Evolutionary conservation across 1,139 yeast species (phyloP), one percentile per base, ranked within the genome.

Genomic region (Debaryomycetaceae sp.): DNA sequence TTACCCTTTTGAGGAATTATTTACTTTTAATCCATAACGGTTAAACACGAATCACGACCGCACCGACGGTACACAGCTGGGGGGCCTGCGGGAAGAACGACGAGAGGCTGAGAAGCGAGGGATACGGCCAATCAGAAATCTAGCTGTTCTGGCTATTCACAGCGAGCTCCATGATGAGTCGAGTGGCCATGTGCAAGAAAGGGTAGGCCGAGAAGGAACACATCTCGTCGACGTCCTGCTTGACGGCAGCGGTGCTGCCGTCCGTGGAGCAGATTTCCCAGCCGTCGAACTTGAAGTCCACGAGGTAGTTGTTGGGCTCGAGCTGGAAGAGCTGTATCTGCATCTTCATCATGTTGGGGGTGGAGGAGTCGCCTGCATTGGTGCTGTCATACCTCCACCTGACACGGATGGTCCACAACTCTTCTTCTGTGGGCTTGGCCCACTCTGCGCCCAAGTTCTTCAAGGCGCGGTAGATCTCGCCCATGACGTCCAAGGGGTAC

Each of bases 401-500:
- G n/a, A 91, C 98, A 54, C 90, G 79, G 45, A 93, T 93, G 1
- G 97, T 91, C 98, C 99, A 93, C 44, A 95, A 73, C 58, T 93
- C 99, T 57, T 87, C 93, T 57, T 87, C 95, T 0, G 91, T 82
- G 8, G 97, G 97, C 57, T 84, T 84, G 11, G 95, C 90, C 99
- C 99, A 93, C 63, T 93, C 97, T 1, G 99, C 98, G 4, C 97
- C 98, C 45, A 95, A 72, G 58, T 88, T 89, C 66, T 87, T 87
- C 58, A 93, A 75, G 0, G 99, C 99, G 39, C 97, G 77, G 66
- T 95, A 93, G 37, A 93, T 91, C 62, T 95, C 99, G 27, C 98
- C 97, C 99, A 93, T 93, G 6, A 93, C 99, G 63, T 93, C 99
- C 53, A 93, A 74, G 34, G 99, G 99, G 61, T 93, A 93, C 1